phyloP scores from a whole-genome alignment of 495 filamentous ascomycete species.

The Lasiosphaeria hispida region DNA sequence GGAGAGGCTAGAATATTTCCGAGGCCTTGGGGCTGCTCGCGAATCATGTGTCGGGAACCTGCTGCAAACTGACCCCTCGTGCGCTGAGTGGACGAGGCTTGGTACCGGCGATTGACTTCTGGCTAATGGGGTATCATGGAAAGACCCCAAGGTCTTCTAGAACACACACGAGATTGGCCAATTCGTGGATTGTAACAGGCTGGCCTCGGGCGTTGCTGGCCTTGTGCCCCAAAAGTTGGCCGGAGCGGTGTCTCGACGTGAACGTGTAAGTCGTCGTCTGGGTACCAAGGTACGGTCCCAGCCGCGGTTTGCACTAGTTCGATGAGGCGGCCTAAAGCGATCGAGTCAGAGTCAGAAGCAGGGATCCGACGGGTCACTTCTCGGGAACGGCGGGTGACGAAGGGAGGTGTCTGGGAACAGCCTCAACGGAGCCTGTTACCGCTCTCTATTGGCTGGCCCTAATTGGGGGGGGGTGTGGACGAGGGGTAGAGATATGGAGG shows the following conservation, averaged over 20 bases:
- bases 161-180: constrained; percentile 9
- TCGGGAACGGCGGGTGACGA: constrained; percentile 32
- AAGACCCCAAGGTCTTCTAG: constrained; percentile 9
- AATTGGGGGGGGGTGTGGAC: constrained; percentile 14
- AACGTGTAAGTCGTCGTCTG: constrained; percentile 17
- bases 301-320: constrained; percentile 6
- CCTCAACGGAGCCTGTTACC: constrained; percentile 22
- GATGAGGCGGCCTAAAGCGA: constrained; percentile 33
- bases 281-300: constrained; percentile 19
- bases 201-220: not conserved
- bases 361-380: constrained; percentile 28
- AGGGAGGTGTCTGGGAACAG: constrained; percentile 26
- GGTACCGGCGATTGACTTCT: not conserved
- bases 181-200: not conserved
- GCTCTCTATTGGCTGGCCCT: constrained; percentile 30
- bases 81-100: not conserved
- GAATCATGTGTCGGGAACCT: constrained; percentile 6
- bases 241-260: not conserved
- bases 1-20: not conserved
- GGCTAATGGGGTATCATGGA: constrained; percentile 8
- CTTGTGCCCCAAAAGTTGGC: not conserved
- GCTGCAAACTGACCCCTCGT: not conserved
- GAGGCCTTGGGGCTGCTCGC: not conserved
- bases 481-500: constrained; percentile 6
- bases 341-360: constrained; percentile 31